Percentiles rank a stretch among this genome's conserved stretches.
phyloP scores from a whole-genome alignment of 2,329 filamentous ascomycete species.

The Botryosphaeria dothidea region DNA sequence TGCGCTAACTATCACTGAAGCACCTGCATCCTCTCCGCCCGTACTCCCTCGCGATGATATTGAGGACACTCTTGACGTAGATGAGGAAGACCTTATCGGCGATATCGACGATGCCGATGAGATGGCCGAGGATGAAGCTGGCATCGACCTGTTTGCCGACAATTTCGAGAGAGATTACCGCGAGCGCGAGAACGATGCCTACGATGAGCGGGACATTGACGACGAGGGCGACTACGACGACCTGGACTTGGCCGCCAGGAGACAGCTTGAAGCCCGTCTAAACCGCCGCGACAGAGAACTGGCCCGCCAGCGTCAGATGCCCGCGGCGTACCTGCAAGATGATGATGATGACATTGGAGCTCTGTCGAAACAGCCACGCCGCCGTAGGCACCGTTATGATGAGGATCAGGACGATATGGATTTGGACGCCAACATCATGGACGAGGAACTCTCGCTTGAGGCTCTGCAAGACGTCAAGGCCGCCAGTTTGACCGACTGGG shows the following conservation, averaged over 20 bases:
- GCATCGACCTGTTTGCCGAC: constrained; percentile 71
- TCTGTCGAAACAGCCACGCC: constrained; percentile 79
- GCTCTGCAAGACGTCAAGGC: constrained; percentile 92
- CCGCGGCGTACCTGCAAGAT: constrained; percentile 72
- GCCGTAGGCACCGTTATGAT: constrained; percentile 86
- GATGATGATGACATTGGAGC: constrained; percentile 86
- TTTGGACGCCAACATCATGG: constrained; percentile 91
- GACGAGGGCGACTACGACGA: constrained; percentile 72
- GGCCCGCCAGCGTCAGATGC: constrained; percentile 65
- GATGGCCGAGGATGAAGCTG: constrained; percentile 68
- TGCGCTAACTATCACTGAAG: constrained; percentile 33
- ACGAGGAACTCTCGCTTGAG: constrained; percentile 90
- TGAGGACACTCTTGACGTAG: constrained; percentile 53
- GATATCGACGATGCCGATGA: constrained; percentile 70
- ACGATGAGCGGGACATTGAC: constrained; percentile 72
- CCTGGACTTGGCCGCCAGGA: constrained; percentile 65
- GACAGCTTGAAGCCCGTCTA: constrained; percentile 71
- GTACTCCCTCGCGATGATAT: constrained; percentile 68
- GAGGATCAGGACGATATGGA: constrained; percentile 88
- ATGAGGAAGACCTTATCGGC: constrained; percentile 65
- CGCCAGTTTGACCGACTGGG: constrained; percentile 91
- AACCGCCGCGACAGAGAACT: constrained; percentile 74
- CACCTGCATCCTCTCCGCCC: constrained; percentile 62
- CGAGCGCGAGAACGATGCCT: constrained; percentile 56
- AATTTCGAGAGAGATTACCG: constrained; percentile 66